phyloP scores from a whole-genome alignment of 441 rosid genomes.

The Raphanus hybrid region DNA sequence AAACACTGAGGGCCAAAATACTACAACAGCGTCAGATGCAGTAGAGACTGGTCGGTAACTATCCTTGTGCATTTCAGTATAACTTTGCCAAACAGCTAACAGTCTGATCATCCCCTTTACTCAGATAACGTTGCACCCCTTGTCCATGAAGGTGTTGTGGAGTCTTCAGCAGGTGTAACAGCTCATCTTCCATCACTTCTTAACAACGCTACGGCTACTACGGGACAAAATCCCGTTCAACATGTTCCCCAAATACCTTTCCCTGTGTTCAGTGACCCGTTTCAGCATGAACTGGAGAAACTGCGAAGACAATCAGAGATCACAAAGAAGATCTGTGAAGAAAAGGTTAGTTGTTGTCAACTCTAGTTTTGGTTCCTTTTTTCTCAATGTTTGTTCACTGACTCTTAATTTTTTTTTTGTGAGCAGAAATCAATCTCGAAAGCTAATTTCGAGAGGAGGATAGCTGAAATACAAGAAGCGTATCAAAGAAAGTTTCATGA shows the following conservation, averaged over 20 bases:
- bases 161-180: conserved; percentile 38
- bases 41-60: conserved; percentile 34
- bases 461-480: conserved; percentile 64
- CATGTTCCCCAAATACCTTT: conserved; percentile 48
- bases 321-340: conserved; percentile 49
- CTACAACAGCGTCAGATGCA: conserved; percentile 15
- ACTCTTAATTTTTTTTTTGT: conserved; percentile 30
- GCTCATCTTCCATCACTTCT: conserved; percentile 28
- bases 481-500: conserved; percentile 60
- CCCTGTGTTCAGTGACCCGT: conserved; percentile 59
- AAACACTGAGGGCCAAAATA: conserved; percentile 13
- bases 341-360: conserved; percentile 50
- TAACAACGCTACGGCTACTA: conserved; percentile 32
- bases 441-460: conserved; percentile 63
- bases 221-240: conserved; percentile 41
- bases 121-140: conserved; percentile 42
- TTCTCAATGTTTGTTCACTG: conserved; percentile 12
- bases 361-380: conserved; percentile 24
- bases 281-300: conserved; percentile 83
- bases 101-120: conserved; percentile 9
- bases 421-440: conserved; percentile 34
- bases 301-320: conserved; percentile 58
- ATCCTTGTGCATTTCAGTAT: conserved; percentile 25
- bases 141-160: conserved; percentile 40
- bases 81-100: conserved; percentile 36